These are phyloP conservation scores for Vaccinium darrowii DNA, from an alignment of 148 eudicot species.

Conservation along the genomic window DNA sequence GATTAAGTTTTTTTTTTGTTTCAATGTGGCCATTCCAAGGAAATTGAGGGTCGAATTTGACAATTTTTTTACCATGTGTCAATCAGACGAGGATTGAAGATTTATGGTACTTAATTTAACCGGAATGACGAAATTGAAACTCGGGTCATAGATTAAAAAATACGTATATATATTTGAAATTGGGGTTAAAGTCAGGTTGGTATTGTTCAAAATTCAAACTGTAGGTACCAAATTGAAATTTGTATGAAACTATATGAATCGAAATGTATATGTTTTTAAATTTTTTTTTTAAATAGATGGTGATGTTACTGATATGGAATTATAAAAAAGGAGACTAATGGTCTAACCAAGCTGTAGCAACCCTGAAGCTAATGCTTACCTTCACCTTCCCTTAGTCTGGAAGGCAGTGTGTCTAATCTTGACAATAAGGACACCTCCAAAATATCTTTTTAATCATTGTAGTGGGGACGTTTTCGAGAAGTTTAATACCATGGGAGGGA, in stretches of 20 bases:
- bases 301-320: background rate
- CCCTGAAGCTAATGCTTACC: background rate
- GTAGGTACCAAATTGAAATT: background rate
- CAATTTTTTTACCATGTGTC: background rate
- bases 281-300: background rate
- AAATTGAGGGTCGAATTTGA: background rate
- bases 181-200: background rate
- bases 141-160: too few species aligned
- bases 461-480: background rate
- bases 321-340: background rate
- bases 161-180: background rate
- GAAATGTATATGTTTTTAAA: background rate
- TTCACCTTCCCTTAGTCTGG: background rate
- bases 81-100: background rate
- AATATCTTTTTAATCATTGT: constrained; percentile 19
- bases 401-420: constrained; percentile 7
- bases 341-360: constrained; percentile 7
- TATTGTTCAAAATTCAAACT: background rate
- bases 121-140: background rate
- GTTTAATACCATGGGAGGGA: background rate
- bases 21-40: background rate
- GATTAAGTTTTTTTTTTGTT: too few species aligned
- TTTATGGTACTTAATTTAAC: background rate
- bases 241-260: background rate
- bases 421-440: background rate